These are phyloP conservation scores for Peterozyma toletana DNA, from an alignment of 805 yeast species.

Conservation along the genomic window DNA sequence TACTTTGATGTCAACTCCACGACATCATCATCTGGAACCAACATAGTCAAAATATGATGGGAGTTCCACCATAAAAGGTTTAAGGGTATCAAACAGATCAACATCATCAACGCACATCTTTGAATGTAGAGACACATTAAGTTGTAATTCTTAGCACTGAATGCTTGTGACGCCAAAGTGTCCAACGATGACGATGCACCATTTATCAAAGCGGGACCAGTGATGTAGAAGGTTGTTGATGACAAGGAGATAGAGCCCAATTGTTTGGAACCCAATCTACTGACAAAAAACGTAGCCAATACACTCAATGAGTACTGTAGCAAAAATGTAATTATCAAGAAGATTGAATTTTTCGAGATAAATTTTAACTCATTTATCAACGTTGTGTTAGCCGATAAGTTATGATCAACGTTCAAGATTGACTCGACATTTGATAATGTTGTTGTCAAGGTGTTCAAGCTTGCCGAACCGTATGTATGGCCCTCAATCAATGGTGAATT, in stretches of 20 bases:
- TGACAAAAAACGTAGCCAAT: constrained; percentile 65
- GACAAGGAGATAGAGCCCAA: constrained; percentile 81
- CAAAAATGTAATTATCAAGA: constrained; percentile 63
- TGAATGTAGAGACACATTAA: constrained; percentile 73
- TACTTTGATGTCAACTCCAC: constrained; percentile 44
- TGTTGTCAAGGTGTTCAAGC: constrained; percentile 22
- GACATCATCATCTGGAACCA: constrained; percentile 47
- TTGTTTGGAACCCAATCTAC: constrained; percentile 75
- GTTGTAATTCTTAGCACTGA: constrained; percentile 64
- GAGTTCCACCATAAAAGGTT: constrained; percentile 38
- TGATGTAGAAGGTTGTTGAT: constrained; percentile 76
- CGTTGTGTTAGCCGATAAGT: constrained; percentile 1
- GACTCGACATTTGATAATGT: constrained; percentile 4
- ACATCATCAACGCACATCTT: constrained; percentile 54
- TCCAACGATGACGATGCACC: constrained; percentile 81
- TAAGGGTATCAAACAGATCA: constrained; percentile 42
- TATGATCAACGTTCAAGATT: neutral
- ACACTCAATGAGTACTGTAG: constrained; percentile 63
- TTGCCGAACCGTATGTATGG: too few species aligned
- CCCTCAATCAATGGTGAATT: neutral
- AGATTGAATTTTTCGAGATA: constrained; percentile 11
- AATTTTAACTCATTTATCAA: constrained; percentile 10
- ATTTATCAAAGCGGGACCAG: constrained; percentile 68
- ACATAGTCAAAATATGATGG: constrained; percentile 26
- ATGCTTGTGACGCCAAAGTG: constrained; percentile 80